Conservation (phyloP, 768 basidiomycete species). For the Cantharellus cinnabarinus region DNA sequence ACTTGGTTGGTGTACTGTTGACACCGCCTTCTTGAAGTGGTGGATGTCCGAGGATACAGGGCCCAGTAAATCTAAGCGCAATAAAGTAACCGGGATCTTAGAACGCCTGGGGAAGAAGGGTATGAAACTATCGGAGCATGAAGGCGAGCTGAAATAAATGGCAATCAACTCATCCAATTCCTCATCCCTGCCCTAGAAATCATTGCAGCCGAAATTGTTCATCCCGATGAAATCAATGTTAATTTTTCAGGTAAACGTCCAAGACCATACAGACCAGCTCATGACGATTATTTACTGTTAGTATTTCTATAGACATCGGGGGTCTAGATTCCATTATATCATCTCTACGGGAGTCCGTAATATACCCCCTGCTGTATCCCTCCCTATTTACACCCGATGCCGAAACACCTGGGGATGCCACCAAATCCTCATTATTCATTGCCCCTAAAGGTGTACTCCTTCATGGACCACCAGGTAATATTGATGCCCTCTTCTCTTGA, state of each 20-base stretch:
- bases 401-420: neutral
- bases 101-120: slow-evolving; percentile 49
- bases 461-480: slow-evolving; percentile 57
- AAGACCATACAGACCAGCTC: neutral
- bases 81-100: slow-evolving; percentile 46
- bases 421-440: slow-evolving; percentile 55
- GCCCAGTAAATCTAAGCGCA: neutral
- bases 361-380: slow-evolving; percentile 84
- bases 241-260: slow-evolving; percentile 38
- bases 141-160: slow-evolving; percentile 29
- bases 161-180: neutral
- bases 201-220: slow-evolving; percentile 83
- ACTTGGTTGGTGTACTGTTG: neutral
- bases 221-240: slow-evolving; percentile 70
- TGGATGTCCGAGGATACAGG: neutral
- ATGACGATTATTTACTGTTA: neutral
- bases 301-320: slow-evolving; percentile 49
- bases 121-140: slow-evolving; percentile 76
- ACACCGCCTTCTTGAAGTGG: neutral
- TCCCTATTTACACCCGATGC: slow-evolving; percentile 46
- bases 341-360: slow-evolving; percentile 84
- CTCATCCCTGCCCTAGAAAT: slow-evolving; percentile 27
- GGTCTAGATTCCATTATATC: slow-evolving; percentile 81
- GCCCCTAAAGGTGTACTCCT: slow-evolving; percentile 93
- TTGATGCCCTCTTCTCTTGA: neutral